Evolutionary conservation across 1,284 basidiomycete species (phyloP).

Genomic region (Trichosporon sp.): DNA sequence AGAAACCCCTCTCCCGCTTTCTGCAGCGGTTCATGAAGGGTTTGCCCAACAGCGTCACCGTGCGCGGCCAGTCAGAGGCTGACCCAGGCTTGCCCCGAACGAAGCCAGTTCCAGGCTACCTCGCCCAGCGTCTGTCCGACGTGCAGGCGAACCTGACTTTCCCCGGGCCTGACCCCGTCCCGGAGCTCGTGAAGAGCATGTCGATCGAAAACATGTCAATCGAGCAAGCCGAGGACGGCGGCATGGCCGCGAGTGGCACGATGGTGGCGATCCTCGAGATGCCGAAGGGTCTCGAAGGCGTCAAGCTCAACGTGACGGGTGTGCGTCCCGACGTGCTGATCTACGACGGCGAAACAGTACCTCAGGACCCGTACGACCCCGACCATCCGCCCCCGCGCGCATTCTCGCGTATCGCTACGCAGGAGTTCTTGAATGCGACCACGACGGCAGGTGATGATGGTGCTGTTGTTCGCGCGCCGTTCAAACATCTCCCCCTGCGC

Average conservation of each 20-base stretch:
- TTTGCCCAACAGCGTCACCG: constrained; percentile 40
- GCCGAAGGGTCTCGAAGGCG: constrained; percentile 41
- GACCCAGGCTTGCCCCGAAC: constrained; percentile 23
- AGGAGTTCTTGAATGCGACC: constrained; percentile 32
- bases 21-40: constrained; percentile 17
- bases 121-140: constrained; percentile 41
- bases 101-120: constrained; percentile 43
- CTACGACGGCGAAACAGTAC: constrained; percentile 43
- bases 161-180: constrained; percentile 49
- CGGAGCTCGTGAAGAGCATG: constrained; percentile 51
- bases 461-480: constrained; percentile 47
- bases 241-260: constrained; percentile 49
- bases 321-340: constrained; percentile 54
- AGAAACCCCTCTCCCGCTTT: constrained; percentile 11
- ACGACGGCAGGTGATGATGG: constrained; percentile 29
- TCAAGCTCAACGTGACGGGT: constrained; percentile 44
- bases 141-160: constrained; percentile 46
- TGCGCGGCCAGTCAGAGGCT: neutral
- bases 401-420: constrained; percentile 36
- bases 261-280: constrained; percentile 52
- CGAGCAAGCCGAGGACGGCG: constrained; percentile 31
- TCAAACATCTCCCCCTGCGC: constrained; percentile 49
- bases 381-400: constrained; percentile 33
- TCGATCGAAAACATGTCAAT: constrained; percentile 54
- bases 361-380: constrained; percentile 30